Conservation (phyloP, 768 basidiomycete species). For the Amylocystis lapponica region DNA sequence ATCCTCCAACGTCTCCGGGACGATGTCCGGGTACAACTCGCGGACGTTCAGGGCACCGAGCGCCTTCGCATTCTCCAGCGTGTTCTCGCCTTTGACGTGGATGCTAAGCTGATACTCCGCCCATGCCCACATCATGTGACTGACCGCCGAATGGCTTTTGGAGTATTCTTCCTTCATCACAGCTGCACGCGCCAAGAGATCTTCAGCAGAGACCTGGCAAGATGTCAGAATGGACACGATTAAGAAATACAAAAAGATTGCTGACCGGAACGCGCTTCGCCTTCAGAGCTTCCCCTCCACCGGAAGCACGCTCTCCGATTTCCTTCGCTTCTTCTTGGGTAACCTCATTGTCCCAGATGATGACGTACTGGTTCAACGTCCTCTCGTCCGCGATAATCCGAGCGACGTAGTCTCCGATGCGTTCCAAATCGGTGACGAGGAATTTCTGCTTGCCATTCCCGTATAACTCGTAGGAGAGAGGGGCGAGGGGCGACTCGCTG, state of each 20-base stretch:
- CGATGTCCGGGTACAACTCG: constrained; percentile 26
- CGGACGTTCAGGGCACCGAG: constrained; percentile 24
- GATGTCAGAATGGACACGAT: background rate
- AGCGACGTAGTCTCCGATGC: constrained; percentile 24
- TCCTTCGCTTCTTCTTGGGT: constrained; percentile 19
- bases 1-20: constrained; percentile 15
- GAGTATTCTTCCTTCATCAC: background rate
- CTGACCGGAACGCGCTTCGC: constrained; percentile 9
- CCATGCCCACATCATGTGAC: background rate
- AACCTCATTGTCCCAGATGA: constrained; percentile 22
- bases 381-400: constrained; percentile 27
- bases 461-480: constrained; percentile 8
- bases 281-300: constrained; percentile 15
- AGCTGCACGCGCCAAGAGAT: constrained; percentile 4
- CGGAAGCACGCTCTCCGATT: constrained; percentile 16
- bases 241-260: background rate
- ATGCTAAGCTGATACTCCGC: constrained; percentile 19
- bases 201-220: constrained; percentile 4
- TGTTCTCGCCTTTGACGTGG: constrained; percentile 25
- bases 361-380: constrained; percentile 26
- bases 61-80: constrained; percentile 19
- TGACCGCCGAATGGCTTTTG: background rate
- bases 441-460: constrained; percentile 14
- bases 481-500: background rate
- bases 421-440: constrained; percentile 18